phyloP scores from a whole-genome alignment of 139 green algal genomes.

The Spirogloea muscicola region DNA sequence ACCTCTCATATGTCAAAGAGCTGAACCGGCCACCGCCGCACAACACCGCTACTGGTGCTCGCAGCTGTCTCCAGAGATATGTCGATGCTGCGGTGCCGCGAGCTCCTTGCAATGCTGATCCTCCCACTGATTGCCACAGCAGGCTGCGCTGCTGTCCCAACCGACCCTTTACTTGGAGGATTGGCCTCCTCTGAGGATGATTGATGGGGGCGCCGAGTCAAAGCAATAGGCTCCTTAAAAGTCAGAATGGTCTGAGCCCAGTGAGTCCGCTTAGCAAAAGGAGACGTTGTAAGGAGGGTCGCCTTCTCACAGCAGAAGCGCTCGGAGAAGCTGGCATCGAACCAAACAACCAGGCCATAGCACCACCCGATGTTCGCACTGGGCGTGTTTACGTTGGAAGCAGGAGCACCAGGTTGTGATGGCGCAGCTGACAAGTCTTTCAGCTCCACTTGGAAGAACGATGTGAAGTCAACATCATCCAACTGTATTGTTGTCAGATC shows the following conservation, averaged over 20 bases:
- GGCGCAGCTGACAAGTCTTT: not conserved
- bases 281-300: slow-evolving; percentile 76
- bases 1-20: slow-evolving; percentile 48
- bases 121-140: slow-evolving; percentile 19
- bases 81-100: slow-evolving; percentile 42
- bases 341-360: slow-evolving; percentile 85
- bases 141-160: slow-evolving; percentile 3
- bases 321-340: slow-evolving; percentile 81
- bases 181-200: too few species aligned
- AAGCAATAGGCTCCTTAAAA: slow-evolving; percentile 50
- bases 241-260: slow-evolving; percentile 88
- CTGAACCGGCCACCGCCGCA: slow-evolving; percentile 11
- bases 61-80: slow-evolving; percentile 37
- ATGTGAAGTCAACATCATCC: slow-evolving; percentile 79
- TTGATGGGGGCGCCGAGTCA: too few species aligned
- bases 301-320: slow-evolving; percentile 75
- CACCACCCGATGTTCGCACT: not conserved
- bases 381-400: not conserved
- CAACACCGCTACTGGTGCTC: not conserved
- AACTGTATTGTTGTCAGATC: slow-evolving; percentile 69
- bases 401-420: not conserved
- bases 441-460: slow-evolving; percentile 56
- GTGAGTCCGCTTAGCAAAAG: slow-evolving; percentile 68
- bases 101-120: slow-evolving; percentile 38
- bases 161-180: not conserved